phyloP scores from a whole-genome alignment of 495 filamentous ascomycete species.

The Penicillium roqueforti region DNA sequence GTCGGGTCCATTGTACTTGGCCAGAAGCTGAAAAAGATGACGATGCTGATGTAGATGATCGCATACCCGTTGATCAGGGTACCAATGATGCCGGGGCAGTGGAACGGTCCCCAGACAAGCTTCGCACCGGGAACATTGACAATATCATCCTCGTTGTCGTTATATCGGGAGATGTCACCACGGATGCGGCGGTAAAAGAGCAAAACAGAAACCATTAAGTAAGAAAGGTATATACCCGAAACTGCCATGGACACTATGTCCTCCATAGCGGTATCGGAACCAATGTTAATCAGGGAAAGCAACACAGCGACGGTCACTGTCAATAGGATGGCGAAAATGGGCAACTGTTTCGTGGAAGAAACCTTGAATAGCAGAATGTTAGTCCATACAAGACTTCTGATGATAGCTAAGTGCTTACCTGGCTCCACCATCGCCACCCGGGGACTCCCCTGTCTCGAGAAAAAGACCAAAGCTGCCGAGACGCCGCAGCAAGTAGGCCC shows the following conservation, averaged over 20 bases:
- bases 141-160: constrained; percentile 13
- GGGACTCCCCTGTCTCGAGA: constrained; percentile 55
- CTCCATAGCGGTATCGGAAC: constrained; percentile 39
- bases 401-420: constrained; percentile 19
- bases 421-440: constrained; percentile 42
- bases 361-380: constrained; percentile 8
- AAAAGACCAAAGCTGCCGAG: constrained; percentile 54
- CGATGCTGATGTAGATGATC: constrained; percentile 33
- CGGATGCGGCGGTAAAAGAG: constrained; percentile 40
- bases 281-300: constrained; percentile 43
- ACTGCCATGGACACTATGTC: constrained; percentile 41
- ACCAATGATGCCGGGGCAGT: constrained; percentile 41
- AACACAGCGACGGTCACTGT: constrained; percentile 25
- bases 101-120: constrained; percentile 48
- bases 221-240: constrained; percentile 37
- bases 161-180: constrained; percentile 15
- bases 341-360: constrained; percentile 7
- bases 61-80: constrained; percentile 41
- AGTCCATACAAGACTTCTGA: neutral
- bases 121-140: constrained; percentile 24
- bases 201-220: constrained; percentile 34
- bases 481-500: constrained; percentile 45
- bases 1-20: constrained; percentile 30
- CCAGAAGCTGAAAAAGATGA: constrained; percentile 45
- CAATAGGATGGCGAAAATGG: constrained; percentile 28